Conservation (phyloP, 768 basidiomycete species). For the Austroboletus festivus region DNA sequence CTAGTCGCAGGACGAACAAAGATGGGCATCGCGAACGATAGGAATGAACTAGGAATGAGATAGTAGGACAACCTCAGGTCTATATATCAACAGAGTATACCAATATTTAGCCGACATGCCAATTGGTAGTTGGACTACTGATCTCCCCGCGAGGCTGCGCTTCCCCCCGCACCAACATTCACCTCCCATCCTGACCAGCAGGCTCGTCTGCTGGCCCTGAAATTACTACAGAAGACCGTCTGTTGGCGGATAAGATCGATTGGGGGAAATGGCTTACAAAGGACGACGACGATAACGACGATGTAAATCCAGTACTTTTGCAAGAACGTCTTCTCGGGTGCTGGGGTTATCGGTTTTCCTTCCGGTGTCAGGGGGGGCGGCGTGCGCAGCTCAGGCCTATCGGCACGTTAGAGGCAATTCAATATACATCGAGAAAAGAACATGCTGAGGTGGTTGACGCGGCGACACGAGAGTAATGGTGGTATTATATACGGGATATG, state of each 20-base stretch:
- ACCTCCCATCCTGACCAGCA: slow-evolving; percentile 26
- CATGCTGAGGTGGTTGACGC: slow-evolving; percentile 57
- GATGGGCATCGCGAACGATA: slow-evolving; percentile 32
- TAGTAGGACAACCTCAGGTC: neutral
- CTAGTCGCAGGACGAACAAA: slow-evolving; percentile 55
- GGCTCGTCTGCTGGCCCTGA: slow-evolving; percentile 31
- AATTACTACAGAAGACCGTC: slow-evolving; percentile 18
- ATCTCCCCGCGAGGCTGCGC: neutral
- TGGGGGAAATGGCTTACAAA: slow-evolving; percentile 43
- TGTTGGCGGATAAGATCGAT: neutral
- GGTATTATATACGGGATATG: slow-evolving; percentile 41
- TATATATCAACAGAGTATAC: slow-evolving; percentile 10
- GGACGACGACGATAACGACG: slow-evolving; percentile 50
- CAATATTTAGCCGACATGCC: slow-evolving; percentile 18
- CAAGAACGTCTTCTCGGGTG: slow-evolving; percentile 72
- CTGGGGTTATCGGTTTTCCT: slow-evolving; percentile 59
- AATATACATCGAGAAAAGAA: neutral
- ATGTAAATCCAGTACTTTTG: slow-evolving; percentile 94
- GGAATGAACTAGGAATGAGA: neutral
- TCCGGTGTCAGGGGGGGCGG: slow-evolving; percentile 66
- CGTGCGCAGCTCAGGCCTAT: slow-evolving; percentile 63
- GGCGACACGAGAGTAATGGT: slow-evolving; percentile 52
- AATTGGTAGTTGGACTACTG: slow-evolving; percentile 1
- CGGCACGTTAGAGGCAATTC: slow-evolving; percentile 1
- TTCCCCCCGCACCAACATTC: neutral